Evolutionary conservation across 1,139 yeast genomes (phyloP), one percentile per base, ranked within the genome.

Genomic region (Candida anutae): DNA sequence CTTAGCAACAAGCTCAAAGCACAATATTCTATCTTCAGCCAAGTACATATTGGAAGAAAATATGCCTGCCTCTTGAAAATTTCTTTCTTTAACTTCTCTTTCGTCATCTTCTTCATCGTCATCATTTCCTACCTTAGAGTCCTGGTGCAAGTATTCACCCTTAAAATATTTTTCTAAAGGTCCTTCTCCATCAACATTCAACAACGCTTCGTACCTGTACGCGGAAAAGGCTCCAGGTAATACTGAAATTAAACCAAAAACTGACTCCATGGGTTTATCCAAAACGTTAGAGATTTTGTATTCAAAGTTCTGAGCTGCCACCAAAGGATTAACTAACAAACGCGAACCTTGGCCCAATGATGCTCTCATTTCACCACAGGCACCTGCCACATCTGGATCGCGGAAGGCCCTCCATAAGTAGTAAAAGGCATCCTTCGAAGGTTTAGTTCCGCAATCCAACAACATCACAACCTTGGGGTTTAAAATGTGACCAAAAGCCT

Each of bases 171-270:
- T 78, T 39, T 78, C 85, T 29, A 82, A 59, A 2, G 94, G 94
- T 0, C 87, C 88, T 29, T 61, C 55, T 2, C 81, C 82, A 34
- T 71, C 65, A 12, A 69, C 71, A 43, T 81, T 80, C 36, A 72
- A 69, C 25, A 82, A 53, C 0, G 93, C 94, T 27, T 63, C 70
- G 43, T 77, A 82, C 34, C 93, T 55, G 51, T 82, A 82, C 0
- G 93, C 94, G n/a, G 85, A 76, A 43, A 82, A 81, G 0, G 94
- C 94, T 36, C 94, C 94, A 0, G 94, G 94, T 31, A 82, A 66
- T 36, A 82, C 94, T 1, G 84, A 66, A 44, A 82, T 81, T 46
- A 80, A 82, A 1, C 94, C 94, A 53, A 81, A 82, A 1, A 76
- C 84, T 18, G 84, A 74, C 49, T 82, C 94, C 69, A 80, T 72